phyloP scores from a whole-genome alignment of 768 basidiomycete genomes.

The Crucibulum laeve region DNA sequence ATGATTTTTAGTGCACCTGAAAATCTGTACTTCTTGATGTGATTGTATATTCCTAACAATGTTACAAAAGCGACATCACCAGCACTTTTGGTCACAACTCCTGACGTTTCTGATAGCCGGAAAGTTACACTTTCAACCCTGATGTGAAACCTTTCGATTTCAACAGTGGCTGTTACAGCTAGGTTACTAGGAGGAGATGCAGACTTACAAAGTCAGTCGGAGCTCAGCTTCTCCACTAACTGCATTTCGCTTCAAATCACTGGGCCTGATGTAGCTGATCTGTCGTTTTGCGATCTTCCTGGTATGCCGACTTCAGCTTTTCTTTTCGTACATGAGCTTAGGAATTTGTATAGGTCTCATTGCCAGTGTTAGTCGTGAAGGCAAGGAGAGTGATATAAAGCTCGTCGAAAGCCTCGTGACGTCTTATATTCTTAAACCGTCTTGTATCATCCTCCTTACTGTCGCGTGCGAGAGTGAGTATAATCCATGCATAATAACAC shows the following conservation, averaged over 20 bases:
- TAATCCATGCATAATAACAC: no score
- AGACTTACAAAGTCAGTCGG: no score
- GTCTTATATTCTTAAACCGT: constrained; percentile 48
- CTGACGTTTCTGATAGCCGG: no score
- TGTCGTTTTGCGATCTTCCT: constrained; percentile 55
- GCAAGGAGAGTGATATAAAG: constrained; percentile 46
- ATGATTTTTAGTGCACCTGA: no score
- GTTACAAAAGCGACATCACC: no score
- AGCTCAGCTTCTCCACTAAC: constrained; percentile 41
- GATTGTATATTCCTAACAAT: no score
- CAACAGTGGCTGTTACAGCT: no score
- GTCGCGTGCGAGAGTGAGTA: constrained; percentile 53
- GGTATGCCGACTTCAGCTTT: constrained; percentile 18
- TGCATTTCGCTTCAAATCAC: constrained; percentile 48
- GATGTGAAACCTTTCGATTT: no score
- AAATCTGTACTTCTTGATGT: no score
- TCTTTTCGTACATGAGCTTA: background rate
- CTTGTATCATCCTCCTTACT: constrained; percentile 48
- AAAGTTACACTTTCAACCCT: no score
- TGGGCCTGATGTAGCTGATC: constrained; percentile 48
- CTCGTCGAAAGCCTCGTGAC: constrained; percentile 48
- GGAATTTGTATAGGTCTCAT: constrained; percentile 39
- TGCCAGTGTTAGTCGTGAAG: constrained; percentile 40
- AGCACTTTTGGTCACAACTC: no score
- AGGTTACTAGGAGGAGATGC: no score